These are phyloP conservation scores for Phaeosphaeria sp. DNA, from an alignment of 2,329 filamentous ascomycete genomes.

Conservation along the genomic window DNA sequence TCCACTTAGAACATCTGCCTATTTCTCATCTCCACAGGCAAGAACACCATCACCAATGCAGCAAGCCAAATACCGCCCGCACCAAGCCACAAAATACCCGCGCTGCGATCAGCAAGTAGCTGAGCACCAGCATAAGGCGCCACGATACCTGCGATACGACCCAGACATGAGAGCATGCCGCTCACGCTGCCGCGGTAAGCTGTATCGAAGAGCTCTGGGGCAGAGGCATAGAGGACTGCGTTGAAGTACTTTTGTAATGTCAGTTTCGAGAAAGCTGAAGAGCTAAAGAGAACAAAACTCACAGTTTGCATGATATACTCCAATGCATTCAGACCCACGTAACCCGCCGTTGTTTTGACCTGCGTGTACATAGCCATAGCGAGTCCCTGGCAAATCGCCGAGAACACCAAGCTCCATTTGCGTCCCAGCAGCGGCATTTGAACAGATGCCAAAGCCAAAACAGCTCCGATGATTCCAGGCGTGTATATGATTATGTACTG, in stretches of 20 bases:
- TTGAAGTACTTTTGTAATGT: slow-evolving; percentile 33
- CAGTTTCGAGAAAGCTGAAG: no score
- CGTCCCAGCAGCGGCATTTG: slow-evolving; percentile 36
- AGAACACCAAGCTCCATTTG: slow-evolving; percentile 39
- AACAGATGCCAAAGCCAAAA: slow-evolving; percentile 30
- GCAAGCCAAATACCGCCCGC: slow-evolving; percentile 40
- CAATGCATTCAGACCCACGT: slow-evolving; percentile 36
- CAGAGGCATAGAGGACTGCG: slow-evolving; percentile 38
- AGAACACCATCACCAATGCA: slow-evolving; percentile 35
- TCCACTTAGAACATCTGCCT: slow-evolving; percentile 42
- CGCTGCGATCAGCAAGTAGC: slow-evolving; percentile 25
- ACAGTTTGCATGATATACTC: slow-evolving; percentile 44
- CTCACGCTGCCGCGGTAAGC: slow-evolving; percentile 39
- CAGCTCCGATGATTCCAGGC: slow-evolving; percentile 34
- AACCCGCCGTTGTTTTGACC: slow-evolving; percentile 31
- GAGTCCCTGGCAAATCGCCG: slow-evolving; percentile 34
- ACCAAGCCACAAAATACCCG: slow-evolving; percentile 38
- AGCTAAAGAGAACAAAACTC: background rate
- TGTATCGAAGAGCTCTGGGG: slow-evolving; percentile 38
- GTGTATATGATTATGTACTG: slow-evolving; percentile 42
- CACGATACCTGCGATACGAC: slow-evolving; percentile 36
- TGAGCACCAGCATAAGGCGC: slow-evolving; percentile 38
- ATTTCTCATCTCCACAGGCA: slow-evolving; percentile 40
- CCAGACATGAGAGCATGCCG: slow-evolving; percentile 38
- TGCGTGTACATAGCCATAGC: slow-evolving; percentile 43